Evolutionary conservation across 345 rosid genomes (phyloP).

Genomic region (Turnera subulata): DNA sequence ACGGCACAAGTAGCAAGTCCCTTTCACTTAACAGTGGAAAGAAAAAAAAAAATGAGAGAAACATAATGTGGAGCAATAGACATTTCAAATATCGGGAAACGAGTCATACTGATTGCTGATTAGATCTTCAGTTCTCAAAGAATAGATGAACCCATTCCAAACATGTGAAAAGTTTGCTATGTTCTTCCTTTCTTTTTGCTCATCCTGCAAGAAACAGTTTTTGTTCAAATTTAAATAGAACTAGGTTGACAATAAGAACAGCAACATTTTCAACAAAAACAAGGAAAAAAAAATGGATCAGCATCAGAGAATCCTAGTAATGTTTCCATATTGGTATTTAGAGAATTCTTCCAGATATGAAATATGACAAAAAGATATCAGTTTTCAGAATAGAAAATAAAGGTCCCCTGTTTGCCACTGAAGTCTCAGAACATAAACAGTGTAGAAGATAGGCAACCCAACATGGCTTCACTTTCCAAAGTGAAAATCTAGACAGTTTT

Average conservation of each 20-base stretch:
- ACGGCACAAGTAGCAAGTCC: constrained; percentile 86
- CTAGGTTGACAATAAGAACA: no score
- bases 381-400: no score
- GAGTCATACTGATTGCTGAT: constrained; percentile 66
- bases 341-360: no score
- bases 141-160: constrained; percentile 81
- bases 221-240: constrained; percentile 12
- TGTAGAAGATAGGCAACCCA: no score
- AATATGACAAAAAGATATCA: no score
- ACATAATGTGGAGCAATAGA: constrained; percentile 10
- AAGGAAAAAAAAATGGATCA: not conserved
- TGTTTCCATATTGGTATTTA: no score
- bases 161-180: constrained; percentile 72
- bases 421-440: no score
- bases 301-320: not conserved
- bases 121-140: constrained; percentile 86
- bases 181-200: constrained; percentile 37
- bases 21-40: constrained; percentile 53
- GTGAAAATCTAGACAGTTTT: no score
- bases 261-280: not conserved
- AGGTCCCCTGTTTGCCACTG: no score
- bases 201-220: constrained; percentile 50
- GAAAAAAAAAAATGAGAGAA: constrained; percentile 13
- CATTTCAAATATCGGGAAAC: constrained; percentile 7
- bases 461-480: no score